These are phyloP conservation scores for Wallacemonas sp. DNA, from an alignment of 208 protist species.

Conservation along the genomic window DNA sequence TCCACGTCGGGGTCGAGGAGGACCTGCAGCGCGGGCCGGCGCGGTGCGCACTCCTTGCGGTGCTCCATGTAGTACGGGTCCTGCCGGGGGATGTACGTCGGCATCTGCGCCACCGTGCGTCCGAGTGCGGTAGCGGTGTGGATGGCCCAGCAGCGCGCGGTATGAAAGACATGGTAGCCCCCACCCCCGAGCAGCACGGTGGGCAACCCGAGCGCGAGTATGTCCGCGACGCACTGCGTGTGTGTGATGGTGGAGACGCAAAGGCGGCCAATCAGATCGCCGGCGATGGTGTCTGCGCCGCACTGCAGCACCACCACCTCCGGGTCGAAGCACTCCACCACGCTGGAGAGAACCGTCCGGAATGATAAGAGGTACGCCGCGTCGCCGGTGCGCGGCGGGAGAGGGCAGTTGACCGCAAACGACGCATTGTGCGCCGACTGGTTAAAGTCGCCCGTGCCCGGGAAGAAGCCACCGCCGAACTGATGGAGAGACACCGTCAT, in stretches of 20 bases:
- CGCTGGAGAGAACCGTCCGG: conserved; percentile 89
- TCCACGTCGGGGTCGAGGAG: conserved; percentile 73
- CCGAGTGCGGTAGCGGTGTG: conserved; percentile 93
- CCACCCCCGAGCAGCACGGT: conserved; percentile 98
- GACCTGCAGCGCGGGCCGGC: conserved; percentile 74
- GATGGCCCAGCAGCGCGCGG: conserved; percentile 98
- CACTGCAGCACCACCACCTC: conserved; percentile 99
- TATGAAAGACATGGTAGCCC: conserved; percentile 98
- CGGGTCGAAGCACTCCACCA: conserved; percentile 96
- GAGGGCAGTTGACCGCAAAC: conserved; percentile 95
- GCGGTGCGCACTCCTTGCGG: conserved; percentile 55
- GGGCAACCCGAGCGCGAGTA: conserved; percentile 93
- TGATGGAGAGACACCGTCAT: conserved; percentile 99
- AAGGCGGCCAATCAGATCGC: conserved; percentile 97
- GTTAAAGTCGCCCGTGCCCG: conserved; percentile 93
- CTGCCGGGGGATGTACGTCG: conserved; percentile 61
- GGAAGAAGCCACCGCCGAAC: conserved; percentile 97
- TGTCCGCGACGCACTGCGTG: conserved; percentile 94
- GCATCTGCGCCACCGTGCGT: conserved; percentile 47
- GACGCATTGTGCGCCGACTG: conserved; percentile 31
- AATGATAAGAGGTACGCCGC: conserved; percentile 94
- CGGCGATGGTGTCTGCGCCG: conserved; percentile 97
- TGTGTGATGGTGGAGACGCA: conserved; percentile 95
- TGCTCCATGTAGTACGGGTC: conserved; percentile 84
- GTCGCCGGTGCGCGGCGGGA: conserved; percentile 96